Base-by-base conservation (phyloP, 495 filamentous ascomycete species). In the Terfezia boudieri region DNA sequence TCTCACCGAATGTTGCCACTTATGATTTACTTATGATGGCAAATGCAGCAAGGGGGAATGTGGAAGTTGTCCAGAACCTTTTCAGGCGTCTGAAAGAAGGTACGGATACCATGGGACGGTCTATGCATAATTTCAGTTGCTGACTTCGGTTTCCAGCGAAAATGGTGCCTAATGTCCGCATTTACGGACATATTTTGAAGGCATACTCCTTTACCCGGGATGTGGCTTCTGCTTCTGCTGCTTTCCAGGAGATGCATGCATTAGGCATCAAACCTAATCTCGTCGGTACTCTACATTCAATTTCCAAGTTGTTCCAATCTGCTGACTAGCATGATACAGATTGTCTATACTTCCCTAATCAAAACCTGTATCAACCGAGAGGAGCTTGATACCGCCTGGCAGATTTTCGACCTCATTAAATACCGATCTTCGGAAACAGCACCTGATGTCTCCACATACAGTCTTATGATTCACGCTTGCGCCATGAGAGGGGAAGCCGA, bases 391-490 rank as follows among this genome's bases (percentile, higher is more conserved):
- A 60, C 56, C 9, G 63, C 63, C 35, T 65, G 62, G 63, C 51
- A 64, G 20, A 59, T 65, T 37, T 65, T 65, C 50, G 55, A 65
- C n/a, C 62, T 65, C 38, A 65, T 65, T 22, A 65, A 65, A 35
- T 50, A 65, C 14, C 65, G 64, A 41, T 65, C 63, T 2, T 54
- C 54, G 11, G 26, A 62, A 10, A 65, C 63, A 11, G 59, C 62
- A 1, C 63, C 63, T 9, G 62, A 65, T 37, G 37, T 36, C 23
- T 22, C 43, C n/a, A 56, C 59, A 4, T 65, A 62, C 51, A 50
- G 56, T 8, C 37, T 62, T 2, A 65, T 65, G 63, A 58, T 65
- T 36, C 62, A 64, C 41, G 62, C 59, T 36, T 65, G 63, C 48
- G 63, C 63, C 10, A 14, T 57, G 9, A 57, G 54, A n/a, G 60